Evolutionary conservation across 371 early-diverging fungal species (phyloP).

Genomic region (Choanephora cucurbitarum): DNA sequence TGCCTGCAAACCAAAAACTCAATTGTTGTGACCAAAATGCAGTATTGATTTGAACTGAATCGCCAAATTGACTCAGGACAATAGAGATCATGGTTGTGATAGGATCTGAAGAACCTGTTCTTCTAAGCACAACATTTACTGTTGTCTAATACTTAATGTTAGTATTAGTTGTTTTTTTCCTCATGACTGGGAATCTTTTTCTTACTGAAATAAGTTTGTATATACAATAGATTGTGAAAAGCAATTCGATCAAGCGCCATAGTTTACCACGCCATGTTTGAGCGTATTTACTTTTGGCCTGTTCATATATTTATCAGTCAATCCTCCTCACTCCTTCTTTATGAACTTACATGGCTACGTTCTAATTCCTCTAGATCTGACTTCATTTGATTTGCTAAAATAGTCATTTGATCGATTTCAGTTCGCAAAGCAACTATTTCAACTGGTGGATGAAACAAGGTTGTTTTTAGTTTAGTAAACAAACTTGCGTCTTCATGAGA

Average conservation of each 20-base stretch:
- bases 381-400: slow-evolving; percentile 32
- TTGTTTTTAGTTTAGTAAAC: too few relatives aligned
- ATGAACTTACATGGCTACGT: slow-evolving; percentile 21
- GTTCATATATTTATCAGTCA: slow-evolving; percentile 15
- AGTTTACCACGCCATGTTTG: slow-evolving; percentile 79
- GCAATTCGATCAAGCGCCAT: slow-evolving; percentile 73
- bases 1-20: slow-evolving; percentile 88
- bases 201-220: slow-evolving; percentile 81
- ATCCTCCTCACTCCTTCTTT: slow-evolving; percentile 33
- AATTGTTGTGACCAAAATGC: slow-evolving; percentile 89
- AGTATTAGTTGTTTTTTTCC: not conserved
- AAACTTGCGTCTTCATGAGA: too few relatives aligned
- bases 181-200: not conserved
- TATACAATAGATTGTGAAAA: slow-evolving; percentile 88
- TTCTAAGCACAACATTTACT: slow-evolving; percentile 76
- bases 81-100: slow-evolving; percentile 79
- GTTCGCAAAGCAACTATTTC: slow-evolving; percentile 19
- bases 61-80: slow-evolving; percentile 58
- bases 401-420: slow-evolving; percentile 40
- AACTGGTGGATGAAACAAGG: not conserved
- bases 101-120: slow-evolving; percentile 81
- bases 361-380: slow-evolving; percentile 42
- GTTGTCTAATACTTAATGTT: slow-evolving; percentile 50
- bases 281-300: slow-evolving; percentile 65
- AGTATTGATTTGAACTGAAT: slow-evolving; percentile 63